Evolutionary conservation across 2,329 filamentous ascomycete genomes (phyloP).

Genomic region (Ophioceras dolichostomum): DNA sequence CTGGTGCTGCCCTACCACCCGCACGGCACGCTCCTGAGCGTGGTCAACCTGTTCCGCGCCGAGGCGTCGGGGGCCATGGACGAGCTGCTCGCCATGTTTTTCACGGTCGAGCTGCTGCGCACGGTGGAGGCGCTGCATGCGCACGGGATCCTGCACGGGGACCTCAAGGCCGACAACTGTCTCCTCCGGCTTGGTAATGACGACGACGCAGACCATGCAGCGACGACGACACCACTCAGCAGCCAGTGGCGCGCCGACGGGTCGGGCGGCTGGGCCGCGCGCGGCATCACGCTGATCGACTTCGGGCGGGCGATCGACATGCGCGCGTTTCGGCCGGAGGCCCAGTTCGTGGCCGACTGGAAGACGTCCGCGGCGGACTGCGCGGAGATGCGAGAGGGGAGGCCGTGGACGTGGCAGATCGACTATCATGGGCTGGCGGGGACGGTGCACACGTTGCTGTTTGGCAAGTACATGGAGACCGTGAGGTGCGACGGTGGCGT

Average conservation of each 20-base stretch:
- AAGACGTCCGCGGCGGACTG: slow-evolving; percentile 79
- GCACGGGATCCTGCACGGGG: slow-evolving; percentile 74
- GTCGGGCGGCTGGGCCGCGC: slow-evolving; percentile 61
- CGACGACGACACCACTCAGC: slow-evolving; percentile 26
- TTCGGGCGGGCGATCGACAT: slow-evolving; percentile 94
- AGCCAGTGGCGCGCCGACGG: slow-evolving; percentile 63
- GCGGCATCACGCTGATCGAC: slow-evolving; percentile 81
- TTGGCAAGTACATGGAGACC: slow-evolving; percentile 91
- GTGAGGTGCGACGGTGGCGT: slow-evolving; percentile 42
- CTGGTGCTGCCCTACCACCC: slow-evolving; percentile 77
- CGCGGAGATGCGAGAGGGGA: slow-evolving; percentile 85
- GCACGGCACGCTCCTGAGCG: slow-evolving; percentile 87
- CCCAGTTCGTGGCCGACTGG: slow-evolving; percentile 93
- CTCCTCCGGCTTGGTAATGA: slow-evolving; percentile 63
- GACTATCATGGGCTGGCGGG: slow-evolving; percentile 92
- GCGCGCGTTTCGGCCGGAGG: slow-evolving; percentile 63
- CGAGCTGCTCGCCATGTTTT: slow-evolving; percentile 88
- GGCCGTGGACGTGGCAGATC: slow-evolving; percentile 95
- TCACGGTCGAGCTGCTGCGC: slow-evolving; percentile 79
- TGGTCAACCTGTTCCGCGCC: slow-evolving; percentile 74
- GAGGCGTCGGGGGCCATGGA: slow-evolving; percentile 71
- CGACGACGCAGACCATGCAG: slow-evolving; percentile 17
- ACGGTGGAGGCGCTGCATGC: slow-evolving; percentile 79
- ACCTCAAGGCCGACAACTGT: slow-evolving; percentile 93
- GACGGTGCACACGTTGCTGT: slow-evolving; percentile 77